Conservation (phyloP, 2,329 filamentous ascomycete species). For the Fusarium sp. region DNA sequence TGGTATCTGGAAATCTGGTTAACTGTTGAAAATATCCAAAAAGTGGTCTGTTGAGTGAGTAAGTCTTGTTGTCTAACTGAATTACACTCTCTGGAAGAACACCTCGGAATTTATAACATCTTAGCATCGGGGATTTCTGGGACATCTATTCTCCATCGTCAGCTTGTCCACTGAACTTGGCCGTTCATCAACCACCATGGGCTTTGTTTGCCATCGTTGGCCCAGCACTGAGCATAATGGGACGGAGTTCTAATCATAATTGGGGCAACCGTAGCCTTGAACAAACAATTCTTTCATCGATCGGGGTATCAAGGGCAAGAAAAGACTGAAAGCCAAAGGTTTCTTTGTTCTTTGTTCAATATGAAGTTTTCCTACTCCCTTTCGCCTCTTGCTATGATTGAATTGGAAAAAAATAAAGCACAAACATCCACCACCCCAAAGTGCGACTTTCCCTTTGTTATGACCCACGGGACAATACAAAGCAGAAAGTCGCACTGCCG, state of each 20-base stretch:
- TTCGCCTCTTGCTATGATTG: slow-evolving; percentile 50
- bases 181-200: background rate
- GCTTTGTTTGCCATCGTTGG: background rate
- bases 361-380: slow-evolving; percentile 47
- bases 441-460: slow-evolving; percentile 19
- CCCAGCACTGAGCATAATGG: background rate
- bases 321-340: slow-evolving; percentile 12
- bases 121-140: background rate
- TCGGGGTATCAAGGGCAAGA: background rate
- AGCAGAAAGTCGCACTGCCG: slow-evolving; percentile 14
- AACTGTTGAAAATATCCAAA: background rate
- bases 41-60: background rate
- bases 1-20: background rate
- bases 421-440: slow-evolving; percentile 36
- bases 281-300: background rate
- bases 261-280: background rate
- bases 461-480: slow-evolving; percentile 2
- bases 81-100: background rate
- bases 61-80: background rate
- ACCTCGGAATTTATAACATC: background rate
- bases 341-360: slow-evolving; percentile 40
- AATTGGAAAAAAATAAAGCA: slow-evolving; percentile 42
- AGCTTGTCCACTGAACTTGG: background rate
- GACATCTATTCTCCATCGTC: background rate
- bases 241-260: background rate